Conservation (phyloP, 441 rosid species). For the Pelargonium myrrhifolium region DNA sequence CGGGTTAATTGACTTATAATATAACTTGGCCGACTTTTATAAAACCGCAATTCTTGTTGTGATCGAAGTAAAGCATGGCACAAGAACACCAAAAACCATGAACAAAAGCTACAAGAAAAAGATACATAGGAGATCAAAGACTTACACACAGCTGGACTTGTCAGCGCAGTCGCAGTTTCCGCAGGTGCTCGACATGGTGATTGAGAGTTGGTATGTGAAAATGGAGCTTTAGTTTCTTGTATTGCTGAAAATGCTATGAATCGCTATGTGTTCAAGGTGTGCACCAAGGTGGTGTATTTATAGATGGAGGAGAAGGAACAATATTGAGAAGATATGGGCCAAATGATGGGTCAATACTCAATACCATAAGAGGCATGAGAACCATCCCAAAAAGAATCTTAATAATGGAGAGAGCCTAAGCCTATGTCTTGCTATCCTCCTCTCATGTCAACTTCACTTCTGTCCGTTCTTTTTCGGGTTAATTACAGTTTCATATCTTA, state of each 20-base stretch:
- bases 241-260: neutral
- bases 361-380: constrained; percentile 12
- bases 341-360: neutral
- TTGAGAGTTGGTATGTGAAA: neutral
- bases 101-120: neutral
- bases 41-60: too few relatives aligned
- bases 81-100: neutral
- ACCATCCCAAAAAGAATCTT: constrained; percentile 29
- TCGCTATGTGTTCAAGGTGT: constrained; percentile 18
- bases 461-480: too few relatives aligned
- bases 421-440: constrained; percentile 33
- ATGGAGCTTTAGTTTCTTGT: neutral
- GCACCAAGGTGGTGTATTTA: constrained; percentile 26
- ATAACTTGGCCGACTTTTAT: too few relatives aligned
- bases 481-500: too few relatives aligned
- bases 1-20: too few relatives aligned
- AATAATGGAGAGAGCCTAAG: constrained; percentile 20
- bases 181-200: constrained; percentile 62
- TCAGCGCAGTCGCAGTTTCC: constrained; percentile 71
- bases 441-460: constrained; percentile 50
- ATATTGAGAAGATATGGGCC: neutral
- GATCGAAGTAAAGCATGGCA: too few relatives aligned
- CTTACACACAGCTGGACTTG: constrained; percentile 68
- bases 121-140: neutral
- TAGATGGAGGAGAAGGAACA: constrained; percentile 34